phyloP scores from a whole-genome alignment of 2,329 filamentous ascomycete genomes.

The Clonostachys rosea region DNA sequence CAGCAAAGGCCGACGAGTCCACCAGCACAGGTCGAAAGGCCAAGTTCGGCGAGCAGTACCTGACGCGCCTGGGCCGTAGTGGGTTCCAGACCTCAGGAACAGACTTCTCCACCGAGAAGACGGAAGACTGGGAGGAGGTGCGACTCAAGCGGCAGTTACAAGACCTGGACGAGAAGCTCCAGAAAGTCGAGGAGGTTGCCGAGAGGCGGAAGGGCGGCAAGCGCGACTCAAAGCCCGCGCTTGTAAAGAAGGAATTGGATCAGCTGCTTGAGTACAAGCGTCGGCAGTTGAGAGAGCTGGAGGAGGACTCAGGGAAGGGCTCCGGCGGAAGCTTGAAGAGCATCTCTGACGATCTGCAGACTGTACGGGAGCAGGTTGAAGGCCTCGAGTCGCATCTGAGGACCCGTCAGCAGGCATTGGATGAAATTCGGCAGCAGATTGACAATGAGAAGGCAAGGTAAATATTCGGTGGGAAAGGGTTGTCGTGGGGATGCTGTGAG shows the following conservation, averaged over 20 bases:
- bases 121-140: constrained; percentile 97
- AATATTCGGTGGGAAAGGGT: too few species aligned
- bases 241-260: constrained; percentile 92
- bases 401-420: constrained; percentile 69
- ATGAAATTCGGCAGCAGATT: constrained; percentile 75
- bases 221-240: constrained; percentile 76
- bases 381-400: constrained; percentile 80
- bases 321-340: constrained; percentile 74
- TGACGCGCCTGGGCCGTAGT: constrained; percentile 82
- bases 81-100: constrained; percentile 81
- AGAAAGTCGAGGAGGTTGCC: constrained; percentile 71
- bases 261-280: constrained; percentile 94
- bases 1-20: constrained; percentile 69
- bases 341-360: constrained; percentile 79
- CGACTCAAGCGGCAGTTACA: constrained; percentile 86
- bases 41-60: constrained; percentile 96
- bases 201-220: constrained; percentile 58
- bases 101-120: constrained; percentile 81
- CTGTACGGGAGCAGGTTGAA: constrained; percentile 92
- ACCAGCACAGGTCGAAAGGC: constrained; percentile 87
- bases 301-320: constrained; percentile 64
- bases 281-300: constrained; percentile 68
- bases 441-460: constrained; percentile 69
- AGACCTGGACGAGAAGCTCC: constrained; percentile 85
- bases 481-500: too few species aligned